Evolutionary conservation across 2,329 filamentous ascomycete species (phyloP).

Genomic region (Cladosporium cucumerinum): DNA sequence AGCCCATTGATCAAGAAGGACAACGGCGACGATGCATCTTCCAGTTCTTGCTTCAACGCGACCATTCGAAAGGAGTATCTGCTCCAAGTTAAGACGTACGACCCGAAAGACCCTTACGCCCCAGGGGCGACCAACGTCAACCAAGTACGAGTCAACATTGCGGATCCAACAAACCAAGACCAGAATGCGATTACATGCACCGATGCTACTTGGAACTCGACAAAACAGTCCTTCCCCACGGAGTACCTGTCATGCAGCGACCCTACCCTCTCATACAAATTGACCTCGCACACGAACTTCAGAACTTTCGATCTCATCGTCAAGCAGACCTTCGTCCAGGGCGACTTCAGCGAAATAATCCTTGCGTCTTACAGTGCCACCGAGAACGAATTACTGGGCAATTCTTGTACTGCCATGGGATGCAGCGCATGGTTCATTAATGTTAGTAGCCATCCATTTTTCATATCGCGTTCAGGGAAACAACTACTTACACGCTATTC

Average conservation of each 20-base stretch:
- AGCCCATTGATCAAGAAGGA: conserved; percentile 1
- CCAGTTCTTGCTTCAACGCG: background rate
- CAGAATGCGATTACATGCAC: background rate
- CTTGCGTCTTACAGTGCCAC: conserved; percentile 3
- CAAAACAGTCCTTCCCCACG: background rate
- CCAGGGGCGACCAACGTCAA: background rate
- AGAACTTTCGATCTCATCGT: background rate
- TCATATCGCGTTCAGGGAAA: background rate
- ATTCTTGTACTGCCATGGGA: background rate
- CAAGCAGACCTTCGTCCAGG: conserved; percentile 1
- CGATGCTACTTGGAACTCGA: background rate
- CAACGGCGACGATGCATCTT: background rate
- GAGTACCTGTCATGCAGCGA: background rate
- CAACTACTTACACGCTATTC: background rate
- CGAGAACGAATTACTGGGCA: background rate
- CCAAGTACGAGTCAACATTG: background rate
- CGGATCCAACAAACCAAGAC: conserved; percentile 1
- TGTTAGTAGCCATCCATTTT: background rate
- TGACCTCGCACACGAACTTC: background rate
- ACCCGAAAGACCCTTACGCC: background rate
- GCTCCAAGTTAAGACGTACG: background rate
- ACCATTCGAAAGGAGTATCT: background rate
- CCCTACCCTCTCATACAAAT: background rate
- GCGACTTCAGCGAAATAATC: background rate
- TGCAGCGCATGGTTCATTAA: background rate